Percentiles rank a stretch among this genome's conserved stretches.
Conservation (phyloP, 129 eudicot genomes). For the Solidago caesia region DNA sequence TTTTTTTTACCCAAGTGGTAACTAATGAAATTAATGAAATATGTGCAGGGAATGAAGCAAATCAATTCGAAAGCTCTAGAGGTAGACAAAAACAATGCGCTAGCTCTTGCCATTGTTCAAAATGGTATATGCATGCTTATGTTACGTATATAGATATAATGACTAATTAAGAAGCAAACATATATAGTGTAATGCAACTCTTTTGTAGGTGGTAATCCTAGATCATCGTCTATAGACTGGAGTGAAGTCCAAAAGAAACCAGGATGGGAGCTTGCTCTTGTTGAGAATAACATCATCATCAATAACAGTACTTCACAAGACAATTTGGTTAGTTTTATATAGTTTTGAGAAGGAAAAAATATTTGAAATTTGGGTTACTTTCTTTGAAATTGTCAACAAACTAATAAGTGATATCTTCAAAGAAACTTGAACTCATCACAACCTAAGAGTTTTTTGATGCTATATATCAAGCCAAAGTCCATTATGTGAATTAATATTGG, state of each 20-base stretch:
- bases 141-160: background rate
- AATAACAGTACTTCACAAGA: slow-evolving; percentile 34
- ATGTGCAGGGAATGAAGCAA: slow-evolving; percentile 61
- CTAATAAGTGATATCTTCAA: no score
- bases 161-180: background rate
- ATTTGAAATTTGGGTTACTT: background rate
- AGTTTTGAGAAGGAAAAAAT: background rate
- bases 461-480: no score
- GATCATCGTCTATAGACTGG: slow-evolving; percentile 27
- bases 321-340: slow-evolving; percentile 47
- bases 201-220: slow-evolving; percentile 3
- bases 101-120: slow-evolving; percentile 74
- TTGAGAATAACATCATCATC: slow-evolving; percentile 58
- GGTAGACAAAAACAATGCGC: slow-evolving; percentile 67
- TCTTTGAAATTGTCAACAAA: no score
- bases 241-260: slow-evolving; percentile 49
- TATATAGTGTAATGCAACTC: background rate
- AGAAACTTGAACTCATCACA: no score
- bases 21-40: no score
- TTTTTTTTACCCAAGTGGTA: no score
- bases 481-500: background rate
- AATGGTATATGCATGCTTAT: slow-evolving; percentile 46
- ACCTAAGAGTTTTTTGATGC: background rate
- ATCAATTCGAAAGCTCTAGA: slow-evolving; percentile 51
- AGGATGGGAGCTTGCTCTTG: slow-evolving; percentile 88